Base-by-base conservation (phyloP, 164 flowering plant species). In the Paratinospora sagittata region DNA sequence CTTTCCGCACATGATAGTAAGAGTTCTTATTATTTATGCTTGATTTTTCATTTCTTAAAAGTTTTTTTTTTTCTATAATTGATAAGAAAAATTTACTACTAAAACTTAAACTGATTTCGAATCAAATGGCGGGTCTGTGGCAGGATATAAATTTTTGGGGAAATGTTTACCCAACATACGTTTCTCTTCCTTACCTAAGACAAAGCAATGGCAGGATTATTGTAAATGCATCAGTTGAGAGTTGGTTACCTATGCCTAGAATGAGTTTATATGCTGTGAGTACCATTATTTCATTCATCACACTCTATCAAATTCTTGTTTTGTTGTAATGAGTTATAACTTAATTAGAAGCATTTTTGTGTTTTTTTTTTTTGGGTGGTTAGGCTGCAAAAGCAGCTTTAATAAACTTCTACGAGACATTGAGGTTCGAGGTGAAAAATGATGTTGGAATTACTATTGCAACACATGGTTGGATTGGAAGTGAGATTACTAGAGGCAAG, bases 371-470 rank as follows among this genome's bases (percentile, higher is more conserved):
- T 36, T 8, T 36, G 39, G 39, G n/a, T n/a, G 39, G 39, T 36
- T 36, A 90, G 97, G 96, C 97, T 52, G 96, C 98, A 37, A 91
- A 93, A 81, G 87, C 97, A 39, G 98, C 96, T 27, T 74, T 93
- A 3, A 76, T 86, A 27, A 91, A 88, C 87, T 93, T 93, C 76
- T 91, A 91, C 43, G 98, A 93, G 76, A 85, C 95, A 9, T 65
- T 91, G 66, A 83, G 94, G 74, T 85, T 85, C n/a, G 98, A 93
- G 82, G 69, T 90, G 75, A 79, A 71, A 68, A 89, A 87, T 24
- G 92, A 90, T 11, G 87, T 93, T 26, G 97, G 97, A 36, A 82
- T 91, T 68, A 91, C 98, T 1, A 75, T 93, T 11, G 97, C 98
- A 63, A 86, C 98, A 19, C 97, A 91, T 79, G 98, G 98, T 65